Evolutionary conservation across 257 asterid genomes (phyloP), one percentile per base, ranked within the genome.

Genomic region (Nicotiana sylvestris): DNA sequence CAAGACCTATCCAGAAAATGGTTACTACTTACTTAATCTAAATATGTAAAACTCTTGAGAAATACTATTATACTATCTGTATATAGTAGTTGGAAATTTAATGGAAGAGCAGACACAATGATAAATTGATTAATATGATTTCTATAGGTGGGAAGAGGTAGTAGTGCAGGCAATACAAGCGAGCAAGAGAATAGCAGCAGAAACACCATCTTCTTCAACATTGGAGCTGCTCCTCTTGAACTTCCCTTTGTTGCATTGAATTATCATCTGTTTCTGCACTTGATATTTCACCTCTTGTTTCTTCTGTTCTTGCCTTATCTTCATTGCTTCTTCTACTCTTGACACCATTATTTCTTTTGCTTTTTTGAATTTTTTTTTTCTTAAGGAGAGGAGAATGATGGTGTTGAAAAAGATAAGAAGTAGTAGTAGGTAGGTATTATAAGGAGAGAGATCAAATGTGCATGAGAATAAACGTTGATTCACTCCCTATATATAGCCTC

Each of bases 201-300:
- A 93, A 85, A 88, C 80, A 37, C 93, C 97, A 87, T 93, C 97
- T 86, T 91, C 91, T 85, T 93, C 91, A 61, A 87, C 86, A 89
- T 72, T 87, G n/a, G 92, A 90, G 4, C 82, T 86, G 86, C 97
- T 92, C 84, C 94, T 91, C 89, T 93, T 93, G 90, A 93, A 93
- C 87, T 91, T 92, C 3, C 93, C 94, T 90, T 93, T 93, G 87
- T 91, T 91, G 85, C 92, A 87, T 82, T 85, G 86, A 61, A 86
- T 84, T 51, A 53, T 74, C 8, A 77, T 78, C 83, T 89, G 89
- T 82, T 84, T 86, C 6, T 80, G 68, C 66, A 37, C 46, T 55
- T 81, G 83, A 74, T 82, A 83, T 11, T 83, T 80, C 39, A 85
- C 77, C 5, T 46, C 76, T 4, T 53, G 46, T 49, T 81, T 68